Conservation (phyloP, 108 stramenopile genomes). For the Stephanodiscus triporus region DNA sequence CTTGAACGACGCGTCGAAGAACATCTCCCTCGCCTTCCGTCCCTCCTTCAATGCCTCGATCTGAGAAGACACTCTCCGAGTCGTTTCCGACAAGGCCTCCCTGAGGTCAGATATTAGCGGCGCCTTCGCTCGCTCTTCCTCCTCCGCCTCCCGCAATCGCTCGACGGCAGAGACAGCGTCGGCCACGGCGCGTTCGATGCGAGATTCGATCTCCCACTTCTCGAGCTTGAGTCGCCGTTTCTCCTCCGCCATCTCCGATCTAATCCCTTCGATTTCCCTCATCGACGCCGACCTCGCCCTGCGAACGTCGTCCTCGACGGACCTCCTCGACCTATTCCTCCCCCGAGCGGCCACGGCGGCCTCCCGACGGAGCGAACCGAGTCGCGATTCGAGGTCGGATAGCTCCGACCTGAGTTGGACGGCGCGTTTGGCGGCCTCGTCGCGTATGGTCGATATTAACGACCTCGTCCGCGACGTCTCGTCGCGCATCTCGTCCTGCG, state of each 20-base stretch:
- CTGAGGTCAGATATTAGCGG: constrained; percentile 22
- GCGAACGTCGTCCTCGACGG: constrained; percentile 25
- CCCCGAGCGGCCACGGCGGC: constrained; percentile 4
- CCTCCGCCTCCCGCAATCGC: constrained; percentile 6
- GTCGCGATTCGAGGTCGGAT: constrained; percentile 30
- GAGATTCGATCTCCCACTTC: constrained; percentile 30
- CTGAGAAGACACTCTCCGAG: constrained; percentile 2
- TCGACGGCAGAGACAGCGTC: background rate
- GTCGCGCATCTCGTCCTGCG: constrained; percentile 34
- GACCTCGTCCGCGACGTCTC: constrained; percentile 22
- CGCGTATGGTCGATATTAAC: constrained; percentile 21
- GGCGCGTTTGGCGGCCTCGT: constrained; percentile 28
- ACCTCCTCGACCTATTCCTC: constrained; percentile 2
- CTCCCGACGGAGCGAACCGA: constrained; percentile 22
- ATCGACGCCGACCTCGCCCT: constrained; percentile 9
- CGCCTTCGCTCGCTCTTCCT: constrained; percentile 4
- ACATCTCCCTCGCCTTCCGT: constrained; percentile 35
- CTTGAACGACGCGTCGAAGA: constrained; percentile 22
- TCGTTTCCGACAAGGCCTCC: constrained; percentile 2
- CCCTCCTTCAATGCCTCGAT: constrained; percentile 28
- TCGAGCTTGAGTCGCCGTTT: constrained; percentile 18
- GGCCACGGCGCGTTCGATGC: constrained; percentile 22
- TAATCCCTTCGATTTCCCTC: constrained; percentile 19
- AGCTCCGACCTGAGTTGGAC: constrained; percentile 27
- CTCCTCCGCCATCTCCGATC: constrained; percentile 1